Conservation (phyloP, 2,329 filamentous ascomycete species). For the Epichloe brachyelytri region DNA sequence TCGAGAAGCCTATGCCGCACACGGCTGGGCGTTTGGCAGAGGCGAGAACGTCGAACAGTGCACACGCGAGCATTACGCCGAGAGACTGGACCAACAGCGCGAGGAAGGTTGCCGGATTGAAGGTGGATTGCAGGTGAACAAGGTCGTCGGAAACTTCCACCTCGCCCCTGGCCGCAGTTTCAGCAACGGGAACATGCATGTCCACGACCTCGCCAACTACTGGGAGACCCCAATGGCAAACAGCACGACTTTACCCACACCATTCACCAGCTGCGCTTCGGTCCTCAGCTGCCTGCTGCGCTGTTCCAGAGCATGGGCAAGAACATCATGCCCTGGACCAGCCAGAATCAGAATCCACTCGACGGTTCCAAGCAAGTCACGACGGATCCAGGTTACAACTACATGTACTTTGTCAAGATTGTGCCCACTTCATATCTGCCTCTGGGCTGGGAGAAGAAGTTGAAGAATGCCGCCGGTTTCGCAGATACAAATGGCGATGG, state of each 20-base stretch:
- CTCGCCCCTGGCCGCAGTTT: slow-evolving; percentile 92
- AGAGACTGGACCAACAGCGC: slow-evolving; percentile 76
- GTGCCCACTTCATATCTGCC: slow-evolving; percentile 92
- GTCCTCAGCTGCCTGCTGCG: slow-evolving; percentile 72
- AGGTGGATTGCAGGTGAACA: slow-evolving; percentile 87
- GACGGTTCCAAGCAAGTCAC: slow-evolving; percentile 69
- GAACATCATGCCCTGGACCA: slow-evolving; percentile 54
- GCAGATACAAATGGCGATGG: slow-evolving; percentile 48
- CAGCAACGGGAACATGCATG: slow-evolving; percentile 92
- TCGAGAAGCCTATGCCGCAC: slow-evolving; percentile 82
- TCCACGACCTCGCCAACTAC: slow-evolving; percentile 95
- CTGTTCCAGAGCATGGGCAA: slow-evolving; percentile 46
- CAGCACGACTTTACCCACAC: slow-evolving; percentile 80
- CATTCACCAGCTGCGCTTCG: slow-evolving; percentile 84
- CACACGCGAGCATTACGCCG: slow-evolving; percentile 82
- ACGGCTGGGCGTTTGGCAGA: slow-evolving; percentile 84
- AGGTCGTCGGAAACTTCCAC: slow-evolving; percentile 97
- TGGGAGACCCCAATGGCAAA: slow-evolving; percentile 55
- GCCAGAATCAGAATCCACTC: slow-evolving; percentile 84
- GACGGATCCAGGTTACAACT: slow-evolving; percentile 78
- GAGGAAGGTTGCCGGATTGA: slow-evolving; percentile 91
- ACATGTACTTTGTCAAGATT: slow-evolving; percentile 99
- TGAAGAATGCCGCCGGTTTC: slow-evolving; percentile 15
- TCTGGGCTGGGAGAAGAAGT: slow-evolving; percentile 67
- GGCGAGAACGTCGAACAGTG: slow-evolving; percentile 94